phyloP scores from a whole-genome alignment of 768 basidiomycete species.

The Hemileccinum impolitum region DNA sequence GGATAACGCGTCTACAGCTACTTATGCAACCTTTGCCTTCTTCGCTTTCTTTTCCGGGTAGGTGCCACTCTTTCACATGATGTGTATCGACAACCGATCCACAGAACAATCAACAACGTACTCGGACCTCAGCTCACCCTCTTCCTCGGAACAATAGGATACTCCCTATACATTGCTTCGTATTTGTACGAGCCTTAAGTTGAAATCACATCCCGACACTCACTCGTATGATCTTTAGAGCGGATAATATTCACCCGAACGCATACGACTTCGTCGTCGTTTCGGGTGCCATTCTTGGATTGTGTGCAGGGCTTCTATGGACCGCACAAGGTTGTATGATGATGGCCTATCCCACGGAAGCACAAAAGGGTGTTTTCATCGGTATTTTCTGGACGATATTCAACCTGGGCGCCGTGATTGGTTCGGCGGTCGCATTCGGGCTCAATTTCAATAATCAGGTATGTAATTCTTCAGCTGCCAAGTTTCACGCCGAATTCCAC shows the following conservation, averaged over 20 bases:
- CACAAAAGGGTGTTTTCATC: constrained; percentile 73
- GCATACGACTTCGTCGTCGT: constrained; percentile 64
- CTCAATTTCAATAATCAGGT: constrained; percentile 65
- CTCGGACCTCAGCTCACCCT: constrained; percentile 77
- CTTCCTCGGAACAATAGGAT: constrained; percentile 69
- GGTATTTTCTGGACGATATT: constrained; percentile 84
- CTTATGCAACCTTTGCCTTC: constrained; percentile 64
- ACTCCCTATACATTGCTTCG: constrained; percentile 71
- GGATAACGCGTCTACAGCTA: constrained; percentile 66
- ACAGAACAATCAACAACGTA: constrained; percentile 74
- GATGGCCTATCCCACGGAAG: constrained; percentile 79
- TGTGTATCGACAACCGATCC: neutral
- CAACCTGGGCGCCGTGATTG: constrained; percentile 78
- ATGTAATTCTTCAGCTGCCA: constrained; percentile 18
- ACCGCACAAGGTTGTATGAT: constrained; percentile 84
- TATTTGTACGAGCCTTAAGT: constrained; percentile 50
- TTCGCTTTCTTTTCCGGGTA: constrained; percentile 71
- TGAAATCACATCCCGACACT: neutral
- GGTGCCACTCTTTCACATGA: constrained; percentile 9
- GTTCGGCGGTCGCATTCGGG: constrained; percentile 70
- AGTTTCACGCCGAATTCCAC: neutral
- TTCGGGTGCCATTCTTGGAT: constrained; percentile 68
- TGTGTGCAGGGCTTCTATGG: constrained; percentile 74
- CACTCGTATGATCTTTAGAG: constrained; percentile 37
- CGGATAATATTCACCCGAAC: constrained; percentile 63